These are phyloP conservation scores for Umbilicaria muhlenbergii DNA, from an alignment of 495 filamentous ascomycete species.

Conservation along the genomic window DNA sequence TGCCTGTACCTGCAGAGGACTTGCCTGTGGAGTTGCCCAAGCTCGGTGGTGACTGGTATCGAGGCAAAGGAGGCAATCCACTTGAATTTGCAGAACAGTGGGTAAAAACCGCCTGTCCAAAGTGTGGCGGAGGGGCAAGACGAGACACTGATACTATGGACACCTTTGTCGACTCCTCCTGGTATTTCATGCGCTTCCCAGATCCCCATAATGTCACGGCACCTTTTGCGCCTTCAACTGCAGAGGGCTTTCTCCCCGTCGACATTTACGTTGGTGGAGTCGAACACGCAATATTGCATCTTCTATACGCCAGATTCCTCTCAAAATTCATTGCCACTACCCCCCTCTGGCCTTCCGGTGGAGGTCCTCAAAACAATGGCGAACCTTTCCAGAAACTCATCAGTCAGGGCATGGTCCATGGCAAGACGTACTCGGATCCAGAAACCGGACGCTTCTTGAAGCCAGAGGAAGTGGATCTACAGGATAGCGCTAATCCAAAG, in stretches of 20 bases:
- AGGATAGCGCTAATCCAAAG: slow-evolving; percentile 36
- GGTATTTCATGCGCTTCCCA: slow-evolving; percentile 75
- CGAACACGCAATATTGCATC: slow-evolving; percentile 80
- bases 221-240: slow-evolving; percentile 43
- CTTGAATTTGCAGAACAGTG: slow-evolving; percentile 56
- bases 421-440: slow-evolving; percentile 66
- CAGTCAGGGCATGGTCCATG: slow-evolving; percentile 87
- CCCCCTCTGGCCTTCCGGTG: slow-evolving; percentile 31
- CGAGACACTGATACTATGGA: slow-evolving; percentile 93
- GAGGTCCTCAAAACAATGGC: slow-evolving; percentile 15
- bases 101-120: slow-evolving; percentile 62
- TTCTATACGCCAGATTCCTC: slow-evolving; percentile 84
- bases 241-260: slow-evolving; percentile 45
- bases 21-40: slow-evolving; percentile 65
- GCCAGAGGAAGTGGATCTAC: slow-evolving; percentile 58
- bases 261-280: slow-evolving; percentile 79
- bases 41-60: slow-evolving; percentile 49
- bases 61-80: slow-evolving; percentile 59
- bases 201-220: slow-evolving; percentile 46
- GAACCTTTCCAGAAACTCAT: slow-evolving; percentile 74
- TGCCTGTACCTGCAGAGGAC: slow-evolving; percentile 60
- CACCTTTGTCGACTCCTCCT: slow-evolving; percentile 86
- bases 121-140: slow-evolving; percentile 50
- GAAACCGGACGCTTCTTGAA: slow-evolving; percentile 60
- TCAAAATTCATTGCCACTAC: slow-evolving; percentile 67